Evolutionary conservation across 148 eudicot species (phyloP).

Genomic region (Silene uniflora): DNA sequence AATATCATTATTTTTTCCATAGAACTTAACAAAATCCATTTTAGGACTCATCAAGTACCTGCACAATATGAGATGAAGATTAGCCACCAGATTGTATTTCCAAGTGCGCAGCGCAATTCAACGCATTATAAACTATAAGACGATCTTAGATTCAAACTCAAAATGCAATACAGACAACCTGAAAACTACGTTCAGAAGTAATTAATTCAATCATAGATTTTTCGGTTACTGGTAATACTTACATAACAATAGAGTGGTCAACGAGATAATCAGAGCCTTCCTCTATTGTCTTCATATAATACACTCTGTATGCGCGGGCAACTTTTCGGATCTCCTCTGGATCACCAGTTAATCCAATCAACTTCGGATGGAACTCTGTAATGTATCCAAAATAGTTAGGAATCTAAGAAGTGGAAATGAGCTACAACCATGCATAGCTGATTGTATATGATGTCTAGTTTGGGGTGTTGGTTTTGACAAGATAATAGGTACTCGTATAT

Average conservation of each 20-base stretch:
- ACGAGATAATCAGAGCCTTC: constrained; percentile 96
- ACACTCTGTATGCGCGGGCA: constrained; percentile 92
- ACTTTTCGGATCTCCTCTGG: constrained; percentile 76
- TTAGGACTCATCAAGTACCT: constrained; percentile 97
- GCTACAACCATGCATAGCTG: neutral
- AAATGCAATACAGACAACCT: neutral
- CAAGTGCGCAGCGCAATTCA: too few species aligned
- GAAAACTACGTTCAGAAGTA: neutral
- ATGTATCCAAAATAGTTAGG: constrained; percentile 4
- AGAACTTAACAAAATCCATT: constrained; percentile 86
- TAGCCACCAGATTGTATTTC: neutral
- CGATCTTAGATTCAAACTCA: neutral
- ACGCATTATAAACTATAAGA: too few species aligned
- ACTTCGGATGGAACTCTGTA: constrained; percentile 87
- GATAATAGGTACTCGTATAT: neutral
- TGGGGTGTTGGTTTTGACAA: neutral
- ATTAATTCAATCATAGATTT: neutral
- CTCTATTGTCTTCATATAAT: constrained; percentile 93
- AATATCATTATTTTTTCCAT: constrained; percentile 77
- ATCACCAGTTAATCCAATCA: constrained; percentile 85
- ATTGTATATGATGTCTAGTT: neutral
- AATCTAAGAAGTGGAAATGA: neutral
- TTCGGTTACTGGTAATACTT: constrained; percentile 24
- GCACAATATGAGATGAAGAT: constrained; percentile 22
- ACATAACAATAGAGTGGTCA: constrained; percentile 97